Conservation (phyloP, 2,329 filamentous ascomycete species). For the Anisogramma anomala region DNA sequence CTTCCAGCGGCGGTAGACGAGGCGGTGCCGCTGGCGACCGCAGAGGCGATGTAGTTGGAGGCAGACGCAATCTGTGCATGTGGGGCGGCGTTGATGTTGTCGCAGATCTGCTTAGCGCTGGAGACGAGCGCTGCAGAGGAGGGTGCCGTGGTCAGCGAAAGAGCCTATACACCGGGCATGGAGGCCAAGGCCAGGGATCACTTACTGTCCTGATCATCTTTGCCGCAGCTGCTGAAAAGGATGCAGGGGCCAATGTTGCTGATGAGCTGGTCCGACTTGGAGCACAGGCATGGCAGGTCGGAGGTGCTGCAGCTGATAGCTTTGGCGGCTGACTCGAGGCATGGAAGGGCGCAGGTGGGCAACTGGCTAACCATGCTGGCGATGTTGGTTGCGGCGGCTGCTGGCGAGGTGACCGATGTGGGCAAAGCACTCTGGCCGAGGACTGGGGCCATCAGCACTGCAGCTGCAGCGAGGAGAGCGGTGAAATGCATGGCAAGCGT, state of each 20-base stretch:
- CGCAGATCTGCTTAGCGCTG: constrained; percentile 7
- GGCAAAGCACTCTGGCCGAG: constrained; percentile 7
- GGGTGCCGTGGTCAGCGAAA: background rate
- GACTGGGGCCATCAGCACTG: constrained; percentile 2
- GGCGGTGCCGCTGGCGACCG: constrained; percentile 4
- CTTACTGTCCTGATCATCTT: constrained; percentile 8
- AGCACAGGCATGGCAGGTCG: constrained; percentile 19
- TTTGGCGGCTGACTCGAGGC: constrained; percentile 15
- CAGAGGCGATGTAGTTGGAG: constrained; percentile 8
- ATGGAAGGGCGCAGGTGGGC: constrained; percentile 19
- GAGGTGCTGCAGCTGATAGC: constrained; percentile 16
- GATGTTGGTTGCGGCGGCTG: constrained; percentile 13
- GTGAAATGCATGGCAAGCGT: constrained; percentile 13
- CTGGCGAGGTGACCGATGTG: constrained; percentile 1
- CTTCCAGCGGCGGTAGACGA: constrained; percentile 3
- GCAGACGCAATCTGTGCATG: constrained; percentile 10
- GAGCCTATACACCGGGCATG: too few species aligned
- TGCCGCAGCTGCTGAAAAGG: constrained; percentile 4
- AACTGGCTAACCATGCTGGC: constrained; percentile 17
- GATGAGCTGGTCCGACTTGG: constrained; percentile 12
- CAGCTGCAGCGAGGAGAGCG: constrained; percentile 1
- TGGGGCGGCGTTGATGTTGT: constrained; percentile 3
- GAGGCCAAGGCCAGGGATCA: too few species aligned
- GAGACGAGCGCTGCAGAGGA: constrained; percentile 2
- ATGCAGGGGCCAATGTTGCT: constrained; percentile 16